Percentiles rank a stretch among this genome's conserved stretches.
Evolutionary conservation across 192 early-diverging fungal species (phyloP).

Genomic region (Entrophospora sp.): DNA sequence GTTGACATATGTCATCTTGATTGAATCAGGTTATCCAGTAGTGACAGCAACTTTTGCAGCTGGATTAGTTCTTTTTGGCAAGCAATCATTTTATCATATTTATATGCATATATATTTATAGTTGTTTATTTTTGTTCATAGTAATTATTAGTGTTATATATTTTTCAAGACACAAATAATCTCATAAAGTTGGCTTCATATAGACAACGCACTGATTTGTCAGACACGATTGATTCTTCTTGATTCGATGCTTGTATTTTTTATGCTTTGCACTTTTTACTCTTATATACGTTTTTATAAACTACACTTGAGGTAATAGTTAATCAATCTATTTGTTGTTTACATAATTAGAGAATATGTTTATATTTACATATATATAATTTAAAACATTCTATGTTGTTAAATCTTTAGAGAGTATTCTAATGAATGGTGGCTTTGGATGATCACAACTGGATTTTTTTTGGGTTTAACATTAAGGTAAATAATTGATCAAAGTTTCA

Average conservation of each 20-base stretch:
- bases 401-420: conserved; percentile 70
- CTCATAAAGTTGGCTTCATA: not conserved
- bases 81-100: not conserved
- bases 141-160: not conserved
- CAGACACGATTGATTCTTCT: conserved; percentile 91
- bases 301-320: conserved; percentile 39
- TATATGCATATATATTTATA: not conserved
- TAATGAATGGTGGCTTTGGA: conserved; percentile 78
- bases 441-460: conserved; percentile 67
- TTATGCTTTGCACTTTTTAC: conserved; percentile 76
- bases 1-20: conserved; percentile 76
- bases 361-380: conserved; percentile 22
- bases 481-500: no score
- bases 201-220: conserved; percentile 84
- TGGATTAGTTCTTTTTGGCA: conserved; percentile 78
- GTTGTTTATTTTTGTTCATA: not conserved
- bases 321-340: not conserved
- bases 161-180: not conserved
- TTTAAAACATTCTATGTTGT: no score
- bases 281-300: conserved; percentile 86
- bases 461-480: conserved; percentile 63
- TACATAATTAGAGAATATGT: conserved; percentile 1
- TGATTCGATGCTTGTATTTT: conserved; percentile 90
- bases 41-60: conserved; percentile 64
- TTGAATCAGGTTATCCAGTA: conserved; percentile 77